Conservation (phyloP, 306 rosid species). For the Dicorynia guianensis region DNA sequence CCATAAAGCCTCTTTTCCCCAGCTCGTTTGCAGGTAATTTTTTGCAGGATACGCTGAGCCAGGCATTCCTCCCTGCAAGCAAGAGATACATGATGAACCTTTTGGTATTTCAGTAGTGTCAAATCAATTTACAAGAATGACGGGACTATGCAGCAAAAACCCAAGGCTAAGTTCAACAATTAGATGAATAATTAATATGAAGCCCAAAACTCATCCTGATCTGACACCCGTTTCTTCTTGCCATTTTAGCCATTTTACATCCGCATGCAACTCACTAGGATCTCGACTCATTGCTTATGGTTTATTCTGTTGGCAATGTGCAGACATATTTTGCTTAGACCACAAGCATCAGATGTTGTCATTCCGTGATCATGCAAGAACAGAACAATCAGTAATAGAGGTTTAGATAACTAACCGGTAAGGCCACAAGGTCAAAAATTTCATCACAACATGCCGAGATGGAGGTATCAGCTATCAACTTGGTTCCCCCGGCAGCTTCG, state of each 20-base stretch:
- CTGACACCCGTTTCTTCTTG: too few relatives aligned
- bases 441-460: slow-evolving; percentile 69
- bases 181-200: not conserved
- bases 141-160: not conserved
- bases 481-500: slow-evolving; percentile 77
- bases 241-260: too few relatives aligned
- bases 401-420: slow-evolving; percentile 70
- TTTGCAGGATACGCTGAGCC: slow-evolving; percentile 75
- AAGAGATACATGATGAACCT: slow-evolving; percentile 9
- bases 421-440: slow-evolving; percentile 85
- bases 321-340: slow-evolving; percentile 1
- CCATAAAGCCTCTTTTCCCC: slow-evolving; percentile 85
- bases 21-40: slow-evolving; percentile 81
- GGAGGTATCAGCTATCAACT: slow-evolving; percentile 78
- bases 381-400: not conserved
- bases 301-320: too few relatives aligned
- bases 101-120: not conserved
- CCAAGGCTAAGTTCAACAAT: not conserved
- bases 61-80: slow-evolving; percentile 93
- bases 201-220: too few relatives aligned
- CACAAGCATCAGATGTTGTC: not conserved
- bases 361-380: not conserved
- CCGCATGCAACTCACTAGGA: too few relatives aligned
- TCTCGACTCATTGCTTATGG: too few relatives aligned
- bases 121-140: not conserved